Base-by-base conservation (phyloP, 2,329 filamentous ascomycete species). In the Leptodontidium sp. region DNA sequence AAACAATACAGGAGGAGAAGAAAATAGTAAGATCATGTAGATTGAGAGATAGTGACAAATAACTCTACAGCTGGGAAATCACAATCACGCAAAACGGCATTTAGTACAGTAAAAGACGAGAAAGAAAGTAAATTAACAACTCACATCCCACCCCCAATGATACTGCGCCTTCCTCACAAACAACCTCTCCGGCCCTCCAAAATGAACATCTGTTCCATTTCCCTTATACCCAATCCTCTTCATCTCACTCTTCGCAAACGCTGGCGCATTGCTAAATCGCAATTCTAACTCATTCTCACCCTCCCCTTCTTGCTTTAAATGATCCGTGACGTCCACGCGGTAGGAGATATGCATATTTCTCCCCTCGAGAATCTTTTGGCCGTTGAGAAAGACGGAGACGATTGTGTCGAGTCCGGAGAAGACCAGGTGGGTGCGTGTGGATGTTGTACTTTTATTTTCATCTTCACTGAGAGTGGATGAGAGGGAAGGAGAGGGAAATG, bases 91-190 rank as follows among this genome's bases (percentile, higher is more conserved):
- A 12, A 12, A 40, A 40, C 11, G 9, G 4, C 35, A 40, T 2
- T 11, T 2, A 11, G 8, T 40, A 40, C 35, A 40, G 35, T 2
- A 12, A 8, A 40, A 40, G 11, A 40, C 7, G 4, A 40, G 6
- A 40, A 8, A 40, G 2, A 40, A 11, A 40, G 35, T 2, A 40
- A 8, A 40, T 17, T 21, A 38, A 4, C n/a, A 12, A 59, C 55
- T 59, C 32, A 59, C 55, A 74, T 92, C 89, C 89, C 89, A 92
- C 4, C 90, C 75, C 75, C 88, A 92, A 72, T 91, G 86, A 72
- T 89, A 91, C 77, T 91, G 90, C 0, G 89, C 87, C 75, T 91
- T 92, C n/a, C 90, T 81, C 0, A 88, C 84, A 2, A 84, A 84
- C 14, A 87, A 55, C n/a, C 75, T 67, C 62, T 76, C 75, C 1